Evolutionary conservation across 192 early-diverging fungal genomes (phyloP).

Genomic region (Coemansia sp.): DNA sequence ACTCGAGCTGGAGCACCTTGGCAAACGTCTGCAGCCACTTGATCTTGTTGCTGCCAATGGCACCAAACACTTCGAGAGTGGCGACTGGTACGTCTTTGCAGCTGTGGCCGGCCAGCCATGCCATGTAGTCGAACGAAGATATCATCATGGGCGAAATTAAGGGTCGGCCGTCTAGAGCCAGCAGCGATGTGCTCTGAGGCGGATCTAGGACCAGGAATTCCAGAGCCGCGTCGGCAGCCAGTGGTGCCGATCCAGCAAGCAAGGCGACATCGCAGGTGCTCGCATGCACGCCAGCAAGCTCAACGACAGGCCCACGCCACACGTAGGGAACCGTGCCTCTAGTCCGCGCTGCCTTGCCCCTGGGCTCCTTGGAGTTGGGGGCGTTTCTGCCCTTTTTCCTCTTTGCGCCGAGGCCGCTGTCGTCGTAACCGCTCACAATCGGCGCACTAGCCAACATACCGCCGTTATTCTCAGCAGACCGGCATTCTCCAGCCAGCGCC

Average conservation of each 20-base stretch:
- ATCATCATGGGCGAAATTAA: constrained; percentile 15
- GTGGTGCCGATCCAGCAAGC: not conserved
- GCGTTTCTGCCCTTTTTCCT: not conserved
- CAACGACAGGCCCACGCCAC: constrained; percentile 17
- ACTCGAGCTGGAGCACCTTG: constrained; percentile 7
- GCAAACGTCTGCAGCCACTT: constrained; percentile 25
- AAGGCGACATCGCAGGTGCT: not conserved
- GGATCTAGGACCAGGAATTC: not conserved
- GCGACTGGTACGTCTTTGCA: not conserved
- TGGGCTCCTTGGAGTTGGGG: not conserved
- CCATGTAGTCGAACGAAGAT: not conserved
- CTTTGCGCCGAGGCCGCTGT: not conserved
- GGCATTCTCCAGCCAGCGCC: too few species aligned
- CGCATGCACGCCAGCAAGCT: not conserved
- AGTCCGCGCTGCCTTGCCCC: not conserved
- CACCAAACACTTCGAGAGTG: not conserved
- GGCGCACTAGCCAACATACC: not conserved
- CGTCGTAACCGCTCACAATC: not conserved
- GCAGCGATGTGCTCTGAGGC: not conserved
- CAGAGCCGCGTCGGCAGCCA: not conserved
- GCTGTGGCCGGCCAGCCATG: not conserved
- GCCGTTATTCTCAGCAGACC: not conserved
- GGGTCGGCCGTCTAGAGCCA: constrained; percentile 8
- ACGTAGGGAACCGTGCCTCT: constrained; percentile 24
- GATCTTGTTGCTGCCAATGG: constrained; percentile 11